Evolutionary conservation across 2,329 filamentous ascomycete species (phyloP).

Genomic region (Helotiales sp.): DNA sequence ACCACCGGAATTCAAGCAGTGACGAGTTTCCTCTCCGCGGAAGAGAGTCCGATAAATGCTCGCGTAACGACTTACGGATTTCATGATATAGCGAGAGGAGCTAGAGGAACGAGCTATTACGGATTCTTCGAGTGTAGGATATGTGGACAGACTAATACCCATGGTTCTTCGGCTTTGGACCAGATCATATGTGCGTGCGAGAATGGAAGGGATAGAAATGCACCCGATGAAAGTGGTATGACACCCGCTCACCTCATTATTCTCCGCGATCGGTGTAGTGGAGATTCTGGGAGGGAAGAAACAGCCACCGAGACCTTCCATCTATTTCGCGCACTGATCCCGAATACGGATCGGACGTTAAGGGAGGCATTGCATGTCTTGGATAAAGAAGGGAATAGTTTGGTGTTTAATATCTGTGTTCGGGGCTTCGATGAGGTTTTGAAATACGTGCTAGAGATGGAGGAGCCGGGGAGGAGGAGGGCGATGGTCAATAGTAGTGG

Average conservation of each 20-base stretch:
- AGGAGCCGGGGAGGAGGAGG: slow-evolving; percentile 13
- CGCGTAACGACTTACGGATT: slow-evolving; percentile 22
- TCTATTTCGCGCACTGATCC: slow-evolving; percentile 22
- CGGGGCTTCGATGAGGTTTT: slow-evolving; percentile 24
- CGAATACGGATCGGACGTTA: slow-evolving; percentile 13
- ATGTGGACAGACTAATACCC: slow-evolving; percentile 20
- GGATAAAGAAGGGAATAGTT: slow-evolving; percentile 24
- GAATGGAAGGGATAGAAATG: slow-evolving; percentile 23
- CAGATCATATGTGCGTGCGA: slow-evolving; percentile 24
- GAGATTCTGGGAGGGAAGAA: slow-evolving; percentile 14
- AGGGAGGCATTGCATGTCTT: slow-evolving; percentile 24
- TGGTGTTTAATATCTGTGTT: slow-evolving; percentile 24
- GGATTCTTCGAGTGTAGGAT: slow-evolving; percentile 21
- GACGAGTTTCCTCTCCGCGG: slow-evolving; percentile 21
- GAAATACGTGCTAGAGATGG: slow-evolving; percentile 21
- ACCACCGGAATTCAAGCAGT: slow-evolving; percentile 21
- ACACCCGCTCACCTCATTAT: slow-evolving; percentile 25
- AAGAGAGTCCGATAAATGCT: background rate
- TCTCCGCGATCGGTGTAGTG: slow-evolving; percentile 17
- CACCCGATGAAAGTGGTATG: slow-evolving; percentile 24
- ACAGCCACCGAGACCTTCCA: slow-evolving; percentile 17
- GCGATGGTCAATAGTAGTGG: slow-evolving; percentile 25
- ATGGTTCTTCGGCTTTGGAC: slow-evolving; percentile 24
- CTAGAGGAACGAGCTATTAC: slow-evolving; percentile 15
- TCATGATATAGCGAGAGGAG: slow-evolving; percentile 27